Conservation (phyloP, 169 alveolate genomes). For the Plasmodium yoelii region DNA sequence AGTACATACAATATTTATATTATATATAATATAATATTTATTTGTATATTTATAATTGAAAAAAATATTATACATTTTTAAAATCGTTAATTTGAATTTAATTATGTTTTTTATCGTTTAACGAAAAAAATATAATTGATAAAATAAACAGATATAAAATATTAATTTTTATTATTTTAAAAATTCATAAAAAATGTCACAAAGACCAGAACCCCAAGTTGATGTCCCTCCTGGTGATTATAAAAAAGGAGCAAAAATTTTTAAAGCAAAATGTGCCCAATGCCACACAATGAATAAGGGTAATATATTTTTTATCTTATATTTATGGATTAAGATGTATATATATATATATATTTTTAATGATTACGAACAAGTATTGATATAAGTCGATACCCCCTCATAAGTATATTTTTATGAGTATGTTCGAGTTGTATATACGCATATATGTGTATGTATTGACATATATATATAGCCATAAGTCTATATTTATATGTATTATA, state of each 20-base stretch:
- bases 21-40: no score
- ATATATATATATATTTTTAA: background rate
- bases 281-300: slow-evolving; percentile 93
- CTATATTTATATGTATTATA: background rate
- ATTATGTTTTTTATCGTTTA: background rate
- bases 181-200: slow-evolving; percentile 25
- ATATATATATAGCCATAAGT: background rate
- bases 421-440: background rate
- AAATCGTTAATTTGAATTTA: background rate
- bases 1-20: no score
- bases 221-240: slow-evolving; percentile 93
- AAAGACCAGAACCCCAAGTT: slow-evolving; percentile 92
- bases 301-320: slow-evolving; percentile 19
- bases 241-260: slow-evolving; percentile 92
- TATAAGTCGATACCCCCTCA: background rate
- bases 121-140: background rate
- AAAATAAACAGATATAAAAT: background rate
- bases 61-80: no score
- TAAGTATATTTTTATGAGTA: background rate
- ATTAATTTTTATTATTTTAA: background rate
- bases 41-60: no score
- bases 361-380: background rate
- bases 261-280: slow-evolving; percentile 95
- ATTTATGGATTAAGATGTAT: background rate
- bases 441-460: slow-evolving; percentile 1